A percentile compares a stretch with the other conserved stretches of the same genome.
phyloP scores from a whole-genome alignment of 345 rosid genomes.

The Turritis glabra region DNA sequence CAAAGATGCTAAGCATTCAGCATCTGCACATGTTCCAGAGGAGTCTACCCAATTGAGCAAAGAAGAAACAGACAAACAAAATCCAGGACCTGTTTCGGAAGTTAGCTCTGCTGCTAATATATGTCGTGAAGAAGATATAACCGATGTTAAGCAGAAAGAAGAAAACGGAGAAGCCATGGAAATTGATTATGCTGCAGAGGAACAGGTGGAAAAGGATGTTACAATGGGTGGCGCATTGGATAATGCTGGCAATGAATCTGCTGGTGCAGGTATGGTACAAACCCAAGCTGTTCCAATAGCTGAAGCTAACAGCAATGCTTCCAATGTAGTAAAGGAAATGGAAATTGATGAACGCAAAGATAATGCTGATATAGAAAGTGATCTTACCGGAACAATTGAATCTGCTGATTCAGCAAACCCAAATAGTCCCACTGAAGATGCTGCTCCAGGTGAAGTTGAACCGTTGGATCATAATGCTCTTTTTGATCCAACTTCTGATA shows the following conservation, averaged over 20 bases:
- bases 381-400: background rate
- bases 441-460: constrained; percentile 42
- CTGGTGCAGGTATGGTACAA: constrained; percentile 44
- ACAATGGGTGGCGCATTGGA: constrained; percentile 44
- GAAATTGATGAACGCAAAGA: constrained; percentile 40
- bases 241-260: constrained; percentile 40
- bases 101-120: constrained; percentile 16
- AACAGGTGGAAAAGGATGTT: constrained; percentile 40
- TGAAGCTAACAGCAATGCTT: constrained; percentile 35
- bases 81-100: background rate
- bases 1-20: constrained; percentile 10
- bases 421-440: constrained; percentile 12
- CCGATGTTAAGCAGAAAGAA: constrained; percentile 35
- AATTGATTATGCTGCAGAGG: constrained; percentile 50
- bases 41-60: too few species aligned
- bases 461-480: constrained; percentile 36
- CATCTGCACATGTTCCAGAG: constrained; percentile 7
- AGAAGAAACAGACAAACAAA: too few species aligned
- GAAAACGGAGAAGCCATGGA: constrained; percentile 53
- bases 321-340: constrained; percentile 28
- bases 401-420: constrained; percentile 28
- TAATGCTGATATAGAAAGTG: constrained; percentile 10
- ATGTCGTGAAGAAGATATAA: constrained; percentile 29
- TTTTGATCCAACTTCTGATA: constrained; percentile 41
- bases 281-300: constrained; percentile 33